Evolutionary conservation across 2,329 filamentous ascomycete genomes (phyloP).

Genomic region (Tolypocladium ovalisporum): DNA sequence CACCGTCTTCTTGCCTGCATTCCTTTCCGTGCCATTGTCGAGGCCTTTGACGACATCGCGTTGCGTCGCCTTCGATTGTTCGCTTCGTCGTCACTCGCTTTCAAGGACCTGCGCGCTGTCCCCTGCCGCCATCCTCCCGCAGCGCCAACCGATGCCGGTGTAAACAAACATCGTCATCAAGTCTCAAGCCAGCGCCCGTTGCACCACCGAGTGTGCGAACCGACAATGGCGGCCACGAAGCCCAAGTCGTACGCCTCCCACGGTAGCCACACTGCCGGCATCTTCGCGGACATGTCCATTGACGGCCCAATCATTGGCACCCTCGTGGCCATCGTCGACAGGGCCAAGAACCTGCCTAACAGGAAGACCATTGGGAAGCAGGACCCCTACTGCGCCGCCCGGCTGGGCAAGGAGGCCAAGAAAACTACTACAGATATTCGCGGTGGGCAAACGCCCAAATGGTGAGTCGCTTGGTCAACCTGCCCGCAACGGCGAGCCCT

Average conservation of each 20-base stretch:
- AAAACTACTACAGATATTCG: constrained; percentile 91
- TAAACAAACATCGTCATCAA: neutral
- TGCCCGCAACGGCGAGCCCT: neutral
- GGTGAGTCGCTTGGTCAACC: constrained; percentile 41
- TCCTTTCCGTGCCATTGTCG: neutral
- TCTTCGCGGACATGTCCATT: constrained; percentile 86
- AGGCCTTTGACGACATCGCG: neutral
- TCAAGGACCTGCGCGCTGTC: neutral
- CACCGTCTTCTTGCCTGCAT: neutral
- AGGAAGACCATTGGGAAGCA: constrained; percentile 97
- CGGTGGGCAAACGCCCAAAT: constrained; percentile 90
- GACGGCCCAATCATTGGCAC: constrained; percentile 92
- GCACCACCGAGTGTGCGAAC: neutral
- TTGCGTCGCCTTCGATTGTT: neutral
- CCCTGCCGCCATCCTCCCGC: neutral
- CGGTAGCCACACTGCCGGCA: constrained; percentile 74
- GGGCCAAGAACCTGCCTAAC: constrained; percentile 95
- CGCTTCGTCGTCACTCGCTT: neutral
- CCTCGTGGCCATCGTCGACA: constrained; percentile 81
- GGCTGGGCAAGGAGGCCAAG: constrained; percentile 92
- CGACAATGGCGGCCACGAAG: constrained; percentile 37
- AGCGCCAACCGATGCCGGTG: neutral
- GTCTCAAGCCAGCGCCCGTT: neutral
- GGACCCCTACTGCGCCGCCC: constrained; percentile 90
- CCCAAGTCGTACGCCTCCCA: constrained; percentile 44